Evolutionary conservation across 1,284 basidiomycete genomes (phyloP).

Genomic region (Cystobasidium pallidum): DNA sequence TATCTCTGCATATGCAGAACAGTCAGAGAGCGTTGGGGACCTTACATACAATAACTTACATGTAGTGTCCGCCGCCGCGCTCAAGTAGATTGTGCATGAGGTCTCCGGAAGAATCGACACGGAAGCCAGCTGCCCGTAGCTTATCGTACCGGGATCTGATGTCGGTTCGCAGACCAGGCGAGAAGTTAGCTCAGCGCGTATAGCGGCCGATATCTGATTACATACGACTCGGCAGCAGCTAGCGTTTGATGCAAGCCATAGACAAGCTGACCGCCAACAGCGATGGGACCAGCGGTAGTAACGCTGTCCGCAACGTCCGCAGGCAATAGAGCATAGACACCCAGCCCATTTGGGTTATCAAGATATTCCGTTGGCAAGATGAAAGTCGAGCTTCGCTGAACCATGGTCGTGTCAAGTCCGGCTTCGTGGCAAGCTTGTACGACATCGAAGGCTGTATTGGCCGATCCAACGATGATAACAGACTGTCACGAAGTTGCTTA

Average conservation of each 20-base stretch:
- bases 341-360: not conserved
- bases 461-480: slow-evolving; percentile 5
- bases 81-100: slow-evolving; percentile 15
- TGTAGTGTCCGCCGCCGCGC: slow-evolving; percentile 18
- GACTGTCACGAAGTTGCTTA: not conserved
- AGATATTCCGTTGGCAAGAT: slow-evolving; percentile 11
- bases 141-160: slow-evolving; percentile 12
- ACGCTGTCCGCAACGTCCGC: slow-evolving; percentile 21
- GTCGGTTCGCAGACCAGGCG: too few relatives aligned
- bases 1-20: not conserved
- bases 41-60: not conserved
- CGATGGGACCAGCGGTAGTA: slow-evolving; percentile 6
- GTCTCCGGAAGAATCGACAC: slow-evolving; percentile 9
- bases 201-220: too few relatives aligned
- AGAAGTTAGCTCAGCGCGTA: too few relatives aligned
- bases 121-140: slow-evolving; percentile 4
- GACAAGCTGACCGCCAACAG: slow-evolving; percentile 8
- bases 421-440: not conserved
- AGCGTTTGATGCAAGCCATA: slow-evolving; percentile 18
- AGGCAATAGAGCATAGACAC: slow-evolving; percentile 12
- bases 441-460: slow-evolving; percentile 30
- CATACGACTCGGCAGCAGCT: slow-evolving; percentile 1
- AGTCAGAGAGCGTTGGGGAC: too few relatives aligned
- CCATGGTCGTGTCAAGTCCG: slow-evolving; percentile 9
- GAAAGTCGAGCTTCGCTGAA: slow-evolving; percentile 12